Conservation (phyloP, 139 green algal species). For the Chlamydomonas schloesseri region DNA sequence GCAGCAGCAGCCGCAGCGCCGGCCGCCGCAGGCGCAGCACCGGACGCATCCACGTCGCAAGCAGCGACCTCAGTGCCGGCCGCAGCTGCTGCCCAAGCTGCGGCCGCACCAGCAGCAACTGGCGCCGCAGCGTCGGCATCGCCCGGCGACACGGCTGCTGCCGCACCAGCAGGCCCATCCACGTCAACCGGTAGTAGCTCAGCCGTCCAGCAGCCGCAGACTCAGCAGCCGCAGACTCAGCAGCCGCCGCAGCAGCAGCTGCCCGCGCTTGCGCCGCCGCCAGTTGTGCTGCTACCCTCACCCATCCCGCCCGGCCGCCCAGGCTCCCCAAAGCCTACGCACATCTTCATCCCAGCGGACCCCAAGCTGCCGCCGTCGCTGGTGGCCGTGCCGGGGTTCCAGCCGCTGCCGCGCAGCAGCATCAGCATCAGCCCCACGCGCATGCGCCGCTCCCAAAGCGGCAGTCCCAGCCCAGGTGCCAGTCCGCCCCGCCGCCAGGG, state of each 20-base stretch:
- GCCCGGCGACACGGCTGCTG: too few relatives aligned
- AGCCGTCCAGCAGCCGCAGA: neutral
- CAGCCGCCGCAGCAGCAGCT: neutral
- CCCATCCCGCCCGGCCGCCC: neutral
- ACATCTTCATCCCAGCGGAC: slow-evolving; percentile 33
- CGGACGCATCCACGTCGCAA: too few relatives aligned
- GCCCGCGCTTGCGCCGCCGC: neutral
- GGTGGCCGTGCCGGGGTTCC: slow-evolving; percentile 15
- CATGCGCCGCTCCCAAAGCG: neutral
- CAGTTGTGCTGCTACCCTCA: slow-evolving; percentile 6
- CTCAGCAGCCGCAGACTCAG: neutral
- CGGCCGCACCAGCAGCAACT: too few relatives aligned
- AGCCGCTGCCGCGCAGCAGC: slow-evolving; percentile 17
- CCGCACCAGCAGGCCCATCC: too few relatives aligned
- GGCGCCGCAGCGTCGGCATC: too few relatives aligned
- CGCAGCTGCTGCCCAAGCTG: too few relatives aligned
- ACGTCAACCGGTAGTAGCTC: too few relatives aligned
- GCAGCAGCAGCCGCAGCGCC: too few relatives aligned
- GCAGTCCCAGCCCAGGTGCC: neutral
- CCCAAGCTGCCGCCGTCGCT: slow-evolving; percentile 10
- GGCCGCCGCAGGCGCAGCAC: too few relatives aligned
- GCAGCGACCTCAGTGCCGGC: too few relatives aligned
- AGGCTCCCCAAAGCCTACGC: neutral
- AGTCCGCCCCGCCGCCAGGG: too few relatives aligned
- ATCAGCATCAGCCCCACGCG: neutral